Percentiles rank a stretch among this genome's conserved stretches.
These are phyloP conservation scores for Chytriomyces confervae DNA, from an alignment of 192 early-diverging fungal species.

Conservation along the genomic window DNA sequence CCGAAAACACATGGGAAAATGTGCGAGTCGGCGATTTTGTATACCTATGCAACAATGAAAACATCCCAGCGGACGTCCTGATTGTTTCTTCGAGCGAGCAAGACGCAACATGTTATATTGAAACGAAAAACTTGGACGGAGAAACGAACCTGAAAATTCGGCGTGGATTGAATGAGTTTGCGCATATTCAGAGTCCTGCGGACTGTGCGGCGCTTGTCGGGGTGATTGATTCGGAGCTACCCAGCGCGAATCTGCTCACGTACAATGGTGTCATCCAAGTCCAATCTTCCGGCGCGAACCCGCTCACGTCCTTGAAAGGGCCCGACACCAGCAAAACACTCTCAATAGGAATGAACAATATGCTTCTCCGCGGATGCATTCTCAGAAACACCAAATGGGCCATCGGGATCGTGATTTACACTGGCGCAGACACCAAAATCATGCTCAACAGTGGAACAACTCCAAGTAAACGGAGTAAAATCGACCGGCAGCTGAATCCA, in stretches of 20 bases:
- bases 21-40: conserved; percentile 87
- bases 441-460: conserved; percentile 94
- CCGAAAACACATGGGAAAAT: conserved; percentile 49
- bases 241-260: conserved; percentile 55
- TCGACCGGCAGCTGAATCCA: conserved; percentile 91
- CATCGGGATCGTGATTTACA: conserved; percentile 86
- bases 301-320: not conserved
- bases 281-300: not conserved
- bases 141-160: conserved; percentile 97
- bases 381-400: conserved; percentile 90
- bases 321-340: conserved; percentile 31
- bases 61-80: conserved; percentile 83
- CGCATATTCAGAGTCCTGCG: conserved; percentile 69
- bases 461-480: conserved; percentile 87
- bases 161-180: conserved; percentile 67
- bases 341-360: conserved; percentile 67
- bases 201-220: conserved; percentile 63
- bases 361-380: conserved; percentile 90
- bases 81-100: conserved; percentile 80
- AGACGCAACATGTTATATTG: conserved; percentile 81
- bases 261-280: conserved; percentile 49
- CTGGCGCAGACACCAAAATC: conserved; percentile 95
- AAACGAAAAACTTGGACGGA: conserved; percentile 95
- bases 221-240: conserved; percentile 53
- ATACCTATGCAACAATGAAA: conserved; percentile 79